A percentile compares a stretch with the other conserved stretches of the same genome.
These are phyloP conservation scores for Pichia phayaonensis DNA, from an alignment of 805 yeast genomes.

Conservation along the genomic window DNA sequence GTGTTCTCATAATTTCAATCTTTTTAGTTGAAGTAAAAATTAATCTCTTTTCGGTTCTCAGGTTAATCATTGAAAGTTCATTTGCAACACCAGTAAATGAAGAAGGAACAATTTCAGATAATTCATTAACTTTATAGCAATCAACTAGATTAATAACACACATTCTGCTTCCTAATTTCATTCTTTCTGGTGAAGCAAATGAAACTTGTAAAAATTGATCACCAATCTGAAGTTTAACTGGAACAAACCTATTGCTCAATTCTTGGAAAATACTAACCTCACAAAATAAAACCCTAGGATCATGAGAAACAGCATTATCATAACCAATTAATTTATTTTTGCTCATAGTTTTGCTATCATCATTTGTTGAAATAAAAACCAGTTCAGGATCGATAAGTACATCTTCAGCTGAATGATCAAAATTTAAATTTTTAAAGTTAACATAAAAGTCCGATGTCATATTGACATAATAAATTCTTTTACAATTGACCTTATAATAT, in stretches of 20 bases:
- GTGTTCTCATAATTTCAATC: constrained; percentile 60
- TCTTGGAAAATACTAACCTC: constrained; percentile 48
- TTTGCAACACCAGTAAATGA: constrained; percentile 39
- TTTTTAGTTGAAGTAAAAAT: constrained; percentile 43
- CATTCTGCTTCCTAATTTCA: constrained; percentile 31
- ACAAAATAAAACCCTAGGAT: constrained; percentile 43
- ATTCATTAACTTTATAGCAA: constrained; percentile 34
- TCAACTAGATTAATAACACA: constrained; percentile 34
- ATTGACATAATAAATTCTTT: constrained; percentile 44
- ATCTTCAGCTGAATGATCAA: constrained; percentile 8
- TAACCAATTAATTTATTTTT: constrained; percentile 38
- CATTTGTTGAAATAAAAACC: constrained; percentile 38
- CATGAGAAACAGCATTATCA: constrained; percentile 36
- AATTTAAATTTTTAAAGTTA: constrained; percentile 8
- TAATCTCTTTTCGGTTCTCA: constrained; percentile 29
- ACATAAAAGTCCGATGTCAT: constrained; percentile 30
- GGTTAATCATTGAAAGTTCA: constrained; percentile 39
- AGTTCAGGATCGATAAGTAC: constrained; percentile 8
- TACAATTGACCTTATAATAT: constrained; percentile 44
- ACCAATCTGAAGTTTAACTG: constrained; percentile 63
- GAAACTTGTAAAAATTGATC: constrained; percentile 55
- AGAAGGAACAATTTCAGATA: constrained; percentile 35
- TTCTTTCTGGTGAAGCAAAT: constrained; percentile 35
- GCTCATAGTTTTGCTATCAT: constrained; percentile 36
- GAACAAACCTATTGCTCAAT: constrained; percentile 41